phyloP scores from a whole-genome alignment of 129 eudicot species.

The Chrysanthemum lavandulifolium region DNA sequence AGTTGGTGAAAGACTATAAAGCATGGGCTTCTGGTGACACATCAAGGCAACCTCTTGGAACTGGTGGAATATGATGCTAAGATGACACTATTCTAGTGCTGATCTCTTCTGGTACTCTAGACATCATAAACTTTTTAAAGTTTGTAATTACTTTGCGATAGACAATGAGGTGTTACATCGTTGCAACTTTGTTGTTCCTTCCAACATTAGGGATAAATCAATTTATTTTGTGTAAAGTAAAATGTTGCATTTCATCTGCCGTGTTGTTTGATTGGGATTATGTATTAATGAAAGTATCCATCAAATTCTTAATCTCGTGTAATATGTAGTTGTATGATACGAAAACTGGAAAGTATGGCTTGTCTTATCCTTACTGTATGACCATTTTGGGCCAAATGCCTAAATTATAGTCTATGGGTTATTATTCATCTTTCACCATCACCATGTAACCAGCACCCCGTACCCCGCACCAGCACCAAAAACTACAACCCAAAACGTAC shows the following conservation, averaged over 20 bases:
- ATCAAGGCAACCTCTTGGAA: slow-evolving; percentile 92
- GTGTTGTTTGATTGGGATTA: not conserved
- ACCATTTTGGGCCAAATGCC: too few relatives aligned
- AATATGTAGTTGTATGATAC: slow-evolving; percentile 2
- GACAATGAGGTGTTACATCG: not conserved
- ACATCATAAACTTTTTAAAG: slow-evolving; percentile 15
- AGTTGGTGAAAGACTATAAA: slow-evolving; percentile 87
- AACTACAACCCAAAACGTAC: too few relatives aligned
- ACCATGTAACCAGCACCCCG: too few relatives aligned
- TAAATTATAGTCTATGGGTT: too few relatives aligned
- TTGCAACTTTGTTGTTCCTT: not conserved
- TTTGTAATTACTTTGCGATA: slow-evolving; percentile 12
- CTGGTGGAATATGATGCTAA: slow-evolving; percentile 56
- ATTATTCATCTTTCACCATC: too few relatives aligned
- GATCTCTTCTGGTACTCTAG: slow-evolving; percentile 3
- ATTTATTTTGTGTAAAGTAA: slow-evolving; percentile 1
- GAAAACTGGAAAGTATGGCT: not conserved
- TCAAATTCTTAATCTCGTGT: not conserved
- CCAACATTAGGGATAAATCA: not conserved
- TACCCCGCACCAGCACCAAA: too few relatives aligned
- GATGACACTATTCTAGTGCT: slow-evolving; percentile 3
- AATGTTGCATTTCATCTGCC: slow-evolving; percentile 7
- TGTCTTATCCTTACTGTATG: slow-evolving; percentile 6
- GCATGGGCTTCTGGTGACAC: slow-evolving; percentile 97
- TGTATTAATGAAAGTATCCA: slow-evolving; percentile 5